phyloP scores from a whole-genome alignment of 176 grass and related monocot genomes.

The Ananas comosus region DNA sequence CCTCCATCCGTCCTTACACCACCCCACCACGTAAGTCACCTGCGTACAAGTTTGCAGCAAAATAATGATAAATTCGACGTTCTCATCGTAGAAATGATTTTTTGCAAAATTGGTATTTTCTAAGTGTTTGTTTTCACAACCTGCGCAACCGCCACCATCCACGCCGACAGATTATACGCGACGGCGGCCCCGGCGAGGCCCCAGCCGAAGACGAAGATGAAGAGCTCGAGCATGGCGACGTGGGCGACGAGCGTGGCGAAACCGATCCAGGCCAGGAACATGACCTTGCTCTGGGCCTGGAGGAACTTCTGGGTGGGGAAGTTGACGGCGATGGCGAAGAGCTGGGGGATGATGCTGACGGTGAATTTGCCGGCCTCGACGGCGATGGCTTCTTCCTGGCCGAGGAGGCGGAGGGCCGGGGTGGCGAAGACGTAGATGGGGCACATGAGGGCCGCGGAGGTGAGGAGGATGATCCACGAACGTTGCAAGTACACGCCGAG shows the following conservation, averaged over 20 bases:
- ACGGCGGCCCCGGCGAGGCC: slow-evolving; percentile 20
- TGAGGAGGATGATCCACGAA: slow-evolving; percentile 49
- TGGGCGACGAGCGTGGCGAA: background rate
- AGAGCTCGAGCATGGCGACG: slow-evolving; percentile 20
- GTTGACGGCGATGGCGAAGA: slow-evolving; percentile 40
- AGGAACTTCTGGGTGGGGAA: slow-evolving; percentile 57
- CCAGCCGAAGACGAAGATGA: slow-evolving; percentile 28
- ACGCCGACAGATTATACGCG: slow-evolving; percentile 26
- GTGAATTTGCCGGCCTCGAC: slow-evolving; percentile 31
- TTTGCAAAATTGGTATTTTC: no score
- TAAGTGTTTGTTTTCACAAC: background rate
- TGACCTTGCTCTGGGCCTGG: slow-evolving; percentile 60
- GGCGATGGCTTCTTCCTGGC: slow-evolving; percentile 39
- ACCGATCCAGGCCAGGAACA: slow-evolving; percentile 36
- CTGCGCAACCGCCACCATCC: slow-evolving; percentile 36
- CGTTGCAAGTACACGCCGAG: slow-evolving; percentile 68
- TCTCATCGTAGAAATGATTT: no score
- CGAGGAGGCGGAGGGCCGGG: slow-evolving; percentile 27
- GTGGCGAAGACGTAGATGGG: slow-evolving; percentile 36
- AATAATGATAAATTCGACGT: no score
- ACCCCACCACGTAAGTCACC: slow-evolving; percentile 31
- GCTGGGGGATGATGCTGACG: slow-evolving; percentile 34
- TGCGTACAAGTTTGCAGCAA: no score
- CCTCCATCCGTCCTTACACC: slow-evolving; percentile 49
- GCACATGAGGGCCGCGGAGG: slow-evolving; percentile 16